These are phyloP conservation scores for Nitzschia palea DNA, from an alignment of 108 stramenopile species.

Conservation along the genomic window DNA sequence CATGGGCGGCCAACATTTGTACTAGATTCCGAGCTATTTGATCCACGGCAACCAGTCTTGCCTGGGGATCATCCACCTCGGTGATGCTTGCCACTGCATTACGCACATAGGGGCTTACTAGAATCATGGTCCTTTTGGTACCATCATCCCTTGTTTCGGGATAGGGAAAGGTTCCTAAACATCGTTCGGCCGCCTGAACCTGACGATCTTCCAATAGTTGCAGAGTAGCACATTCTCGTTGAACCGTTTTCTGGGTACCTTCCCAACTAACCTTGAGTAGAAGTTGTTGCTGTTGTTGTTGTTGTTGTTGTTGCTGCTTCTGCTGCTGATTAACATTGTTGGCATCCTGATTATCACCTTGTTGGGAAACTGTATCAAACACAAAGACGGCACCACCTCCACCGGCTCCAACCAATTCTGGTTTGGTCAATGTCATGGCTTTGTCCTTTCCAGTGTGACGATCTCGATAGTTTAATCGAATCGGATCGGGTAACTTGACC, in stretches of 20 bases:
- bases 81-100: constrained; percentile 40
- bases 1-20: constrained; percentile 53
- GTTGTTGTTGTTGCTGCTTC: neutral
- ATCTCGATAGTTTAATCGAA: constrained; percentile 1
- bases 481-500: neutral
- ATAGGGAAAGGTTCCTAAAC: constrained; percentile 41
- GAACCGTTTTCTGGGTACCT: constrained; percentile 51
- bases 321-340: neutral
- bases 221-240: constrained; percentile 60
- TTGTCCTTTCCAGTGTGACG: neutral
- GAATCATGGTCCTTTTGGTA: constrained; percentile 49
- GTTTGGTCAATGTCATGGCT: constrained; percentile 11
- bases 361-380: neutral
- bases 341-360: neutral
- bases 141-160: constrained; percentile 13
- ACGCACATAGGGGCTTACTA: constrained; percentile 38
- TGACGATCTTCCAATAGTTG: constrained; percentile 33
- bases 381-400: constrained; percentile 41
- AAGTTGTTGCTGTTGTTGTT: constrained; percentile 14
- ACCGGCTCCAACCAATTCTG: constrained; percentile 37
- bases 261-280: constrained; percentile 75
- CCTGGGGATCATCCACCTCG: constrained; percentile 13
- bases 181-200: constrained; percentile 50
- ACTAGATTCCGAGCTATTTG: constrained; percentile 49
- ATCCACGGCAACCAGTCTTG: constrained; percentile 31